A percentile compares a stretch with the other conserved stretches of the same genome.
Conservation (phyloP, 495 filamentous ascomycete genomes). For the Xylaria longipes region DNA sequence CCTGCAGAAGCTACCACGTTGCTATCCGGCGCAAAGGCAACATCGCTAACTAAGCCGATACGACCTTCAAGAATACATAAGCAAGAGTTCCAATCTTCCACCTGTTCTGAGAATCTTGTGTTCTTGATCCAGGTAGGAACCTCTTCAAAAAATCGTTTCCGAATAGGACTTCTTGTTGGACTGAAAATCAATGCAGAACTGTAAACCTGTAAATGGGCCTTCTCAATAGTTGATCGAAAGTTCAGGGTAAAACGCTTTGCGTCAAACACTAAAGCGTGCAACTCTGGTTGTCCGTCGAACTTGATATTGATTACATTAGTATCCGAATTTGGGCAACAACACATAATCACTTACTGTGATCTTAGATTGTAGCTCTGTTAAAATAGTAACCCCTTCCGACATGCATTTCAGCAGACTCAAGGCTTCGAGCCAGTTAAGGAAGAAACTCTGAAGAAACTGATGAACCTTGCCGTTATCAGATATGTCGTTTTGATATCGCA, state of each 20-base stretch:
- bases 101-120: not conserved
- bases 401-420: slow-evolving; percentile 6
- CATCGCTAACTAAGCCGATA: not conserved
- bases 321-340: not conserved
- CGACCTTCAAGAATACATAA: not conserved
- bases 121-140: not conserved
- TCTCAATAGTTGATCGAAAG: slow-evolving; percentile 26
- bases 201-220: slow-evolving; percentile 32
- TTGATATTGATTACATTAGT: not conserved
- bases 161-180: slow-evolving; percentile 9
- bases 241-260: slow-evolving; percentile 25
- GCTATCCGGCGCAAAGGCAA: not conserved
- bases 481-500: not conserved
- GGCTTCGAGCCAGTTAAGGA: slow-evolving; percentile 40
- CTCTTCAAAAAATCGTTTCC: slow-evolving; percentile 1
- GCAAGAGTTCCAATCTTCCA: not conserved
- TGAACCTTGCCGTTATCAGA: not conserved
- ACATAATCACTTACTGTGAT: not conserved
- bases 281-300: too few species aligned
- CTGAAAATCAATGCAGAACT: slow-evolving; percentile 33
- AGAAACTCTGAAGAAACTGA: slow-evolving; percentile 30
- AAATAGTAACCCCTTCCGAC: not conserved
- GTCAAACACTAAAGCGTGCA: slow-evolving; percentile 5
- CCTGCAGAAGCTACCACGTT: not conserved
- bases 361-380: not conserved